phyloP scores from a whole-genome alignment of 495 filamentous ascomycete species.

The Talaromyces liani region DNA sequence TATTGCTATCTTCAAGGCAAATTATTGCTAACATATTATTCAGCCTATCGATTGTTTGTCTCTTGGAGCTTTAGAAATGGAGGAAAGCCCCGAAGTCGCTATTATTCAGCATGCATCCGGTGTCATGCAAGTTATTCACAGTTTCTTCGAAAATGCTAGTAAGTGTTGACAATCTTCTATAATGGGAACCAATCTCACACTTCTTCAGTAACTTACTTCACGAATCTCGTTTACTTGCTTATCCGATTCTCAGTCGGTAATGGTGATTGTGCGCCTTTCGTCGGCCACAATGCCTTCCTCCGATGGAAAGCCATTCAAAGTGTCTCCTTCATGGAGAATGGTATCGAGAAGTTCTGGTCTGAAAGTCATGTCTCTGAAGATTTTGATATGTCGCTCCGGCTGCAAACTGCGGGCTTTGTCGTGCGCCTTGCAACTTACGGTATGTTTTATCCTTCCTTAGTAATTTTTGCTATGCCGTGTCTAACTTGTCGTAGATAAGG shows the following conservation, averaged over 20 bases:
- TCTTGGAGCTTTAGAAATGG: slow-evolving; percentile 41
- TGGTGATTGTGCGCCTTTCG: slow-evolving; percentile 44
- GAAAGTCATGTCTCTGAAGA: slow-evolving; percentile 35
- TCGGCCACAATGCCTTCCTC: slow-evolving; percentile 73
- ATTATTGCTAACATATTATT: slow-evolving; percentile 9
- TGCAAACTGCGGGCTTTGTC: slow-evolving; percentile 29
- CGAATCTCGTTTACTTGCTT: slow-evolving; percentile 33
- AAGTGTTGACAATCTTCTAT: neutral
- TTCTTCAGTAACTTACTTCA: slow-evolving; percentile 32
- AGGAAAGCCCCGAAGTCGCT: slow-evolving; percentile 35
- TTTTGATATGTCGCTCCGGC: slow-evolving; percentile 34
- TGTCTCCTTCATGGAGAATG: slow-evolving; percentile 16
- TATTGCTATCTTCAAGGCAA: neutral
- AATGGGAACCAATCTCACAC: neutral
- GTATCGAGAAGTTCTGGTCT: slow-evolving; percentile 34
- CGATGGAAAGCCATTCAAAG: slow-evolving; percentile 55
- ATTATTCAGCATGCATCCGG: slow-evolving; percentile 41
- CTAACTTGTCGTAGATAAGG: slow-evolving; percentile 13
- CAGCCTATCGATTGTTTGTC: slow-evolving; percentile 39
- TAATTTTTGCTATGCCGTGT: neutral
- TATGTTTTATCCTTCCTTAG: neutral
- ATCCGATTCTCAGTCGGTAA: slow-evolving; percentile 30
- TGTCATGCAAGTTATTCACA: slow-evolving; percentile 39
- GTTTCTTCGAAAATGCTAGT: slow-evolving; percentile 34
- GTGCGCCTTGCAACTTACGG: slow-evolving; percentile 33